These are phyloP conservation scores for Penicillium diatomitis DNA, from an alignment of 495 filamentous ascomycete species.

Conservation along the genomic window DNA sequence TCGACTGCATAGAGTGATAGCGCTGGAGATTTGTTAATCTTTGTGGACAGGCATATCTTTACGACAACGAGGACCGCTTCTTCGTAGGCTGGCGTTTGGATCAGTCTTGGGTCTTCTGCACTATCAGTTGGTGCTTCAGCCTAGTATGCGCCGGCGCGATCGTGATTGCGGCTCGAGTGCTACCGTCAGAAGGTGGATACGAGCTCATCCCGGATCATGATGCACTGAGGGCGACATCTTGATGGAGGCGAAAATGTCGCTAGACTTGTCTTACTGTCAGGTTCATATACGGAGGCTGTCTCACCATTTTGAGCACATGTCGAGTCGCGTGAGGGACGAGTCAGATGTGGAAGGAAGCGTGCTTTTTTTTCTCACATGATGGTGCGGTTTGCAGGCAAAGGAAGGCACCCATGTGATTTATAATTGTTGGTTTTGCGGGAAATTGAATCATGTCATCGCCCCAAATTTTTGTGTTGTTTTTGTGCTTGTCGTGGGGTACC, in stretches of 20 bases:
- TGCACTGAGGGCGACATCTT: constrained; percentile 6
- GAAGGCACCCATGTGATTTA: no score
- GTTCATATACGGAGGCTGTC: constrained; percentile 1
- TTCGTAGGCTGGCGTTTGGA: constrained; percentile 77
- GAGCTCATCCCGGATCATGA: constrained; percentile 55
- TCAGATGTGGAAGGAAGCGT: not conserved
- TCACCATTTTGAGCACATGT: not conserved
- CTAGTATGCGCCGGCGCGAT: constrained; percentile 53
- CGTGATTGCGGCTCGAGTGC: constrained; percentile 49
- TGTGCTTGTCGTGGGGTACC: no score
- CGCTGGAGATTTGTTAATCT: not conserved
- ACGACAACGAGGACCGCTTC: constrained; percentile 78
- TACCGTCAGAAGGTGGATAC: constrained; percentile 81
- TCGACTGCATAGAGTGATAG: not conserved
- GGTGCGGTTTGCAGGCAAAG: no score
- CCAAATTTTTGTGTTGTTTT: no score
- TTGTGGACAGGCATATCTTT: constrained; percentile 59
- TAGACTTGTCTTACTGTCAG: not conserved
- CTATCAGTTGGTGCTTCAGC: constrained; percentile 59
- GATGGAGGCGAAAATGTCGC: not conserved
- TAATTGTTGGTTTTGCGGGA: no score
- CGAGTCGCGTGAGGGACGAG: not conserved
- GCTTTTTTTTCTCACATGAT: not conserved
- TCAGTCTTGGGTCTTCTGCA: constrained; percentile 67
- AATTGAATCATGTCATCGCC: no score